Conservation (phyloP, 2,329 filamentous ascomycete species). For the Catunica adiposa region DNA sequence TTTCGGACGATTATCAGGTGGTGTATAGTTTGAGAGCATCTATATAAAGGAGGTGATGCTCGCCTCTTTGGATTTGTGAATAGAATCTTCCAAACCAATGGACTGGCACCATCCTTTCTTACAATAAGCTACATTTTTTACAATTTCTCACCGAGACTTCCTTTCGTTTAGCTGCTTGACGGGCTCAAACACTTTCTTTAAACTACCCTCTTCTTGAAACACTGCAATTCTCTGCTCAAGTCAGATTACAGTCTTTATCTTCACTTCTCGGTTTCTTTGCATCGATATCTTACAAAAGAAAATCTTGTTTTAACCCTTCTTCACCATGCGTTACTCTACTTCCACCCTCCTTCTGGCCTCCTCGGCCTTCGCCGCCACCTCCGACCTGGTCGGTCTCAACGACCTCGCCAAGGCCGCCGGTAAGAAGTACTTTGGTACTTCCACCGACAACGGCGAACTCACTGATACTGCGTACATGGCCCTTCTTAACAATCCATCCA, state of each 20-base stretch:
- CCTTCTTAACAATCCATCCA: constrained; percentile 31
- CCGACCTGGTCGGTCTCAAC: constrained; percentile 25
- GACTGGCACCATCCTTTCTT: constrained; percentile 12
- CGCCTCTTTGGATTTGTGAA: neutral
- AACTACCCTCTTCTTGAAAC: neutral
- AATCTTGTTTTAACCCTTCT: neutral
- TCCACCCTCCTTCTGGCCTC: constrained; percentile 18
- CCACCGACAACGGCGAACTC: constrained; percentile 35
- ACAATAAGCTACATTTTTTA: constrained; percentile 4
- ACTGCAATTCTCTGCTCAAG: neutral
- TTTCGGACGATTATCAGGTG: constrained; percentile 1
- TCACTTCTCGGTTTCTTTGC: neutral
- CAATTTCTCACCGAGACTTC: constrained; percentile 8
- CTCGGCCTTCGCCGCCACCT: constrained; percentile 17
- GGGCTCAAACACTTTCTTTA: constrained; percentile 10
- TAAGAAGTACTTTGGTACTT: constrained; percentile 43
- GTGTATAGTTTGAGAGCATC: neutral
- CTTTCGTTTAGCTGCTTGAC: constrained; percentile 7
- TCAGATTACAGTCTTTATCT: neutral
- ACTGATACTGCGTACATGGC: constrained; percentile 34
- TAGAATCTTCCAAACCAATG: constrained; percentile 4
- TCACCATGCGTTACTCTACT: constrained; percentile 17
- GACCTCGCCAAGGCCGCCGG: constrained; percentile 35
- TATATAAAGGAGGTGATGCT: neutral
- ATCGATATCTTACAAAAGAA: neutral